Percentiles rank a stretch among this genome's conserved stretches.
These are phyloP conservation scores for Neurospora crassa DNA, from an alignment of 2,329 filamentous ascomycete species.

Conservation along the genomic window DNA sequence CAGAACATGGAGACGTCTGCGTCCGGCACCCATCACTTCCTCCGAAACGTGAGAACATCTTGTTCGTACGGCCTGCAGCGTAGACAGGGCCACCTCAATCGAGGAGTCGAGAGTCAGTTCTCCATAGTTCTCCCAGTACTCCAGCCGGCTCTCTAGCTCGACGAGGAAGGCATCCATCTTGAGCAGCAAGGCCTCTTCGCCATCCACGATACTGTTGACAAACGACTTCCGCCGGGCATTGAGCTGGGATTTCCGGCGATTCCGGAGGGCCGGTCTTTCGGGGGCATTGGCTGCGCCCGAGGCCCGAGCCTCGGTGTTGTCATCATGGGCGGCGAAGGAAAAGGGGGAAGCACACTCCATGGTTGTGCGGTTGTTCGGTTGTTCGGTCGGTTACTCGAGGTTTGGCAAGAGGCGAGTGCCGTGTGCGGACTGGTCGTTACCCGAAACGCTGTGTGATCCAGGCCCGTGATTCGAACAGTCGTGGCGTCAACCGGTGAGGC, in stretches of 20 bases:
- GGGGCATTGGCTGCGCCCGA: constrained; percentile 30
- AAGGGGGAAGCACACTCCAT: constrained; percentile 16
- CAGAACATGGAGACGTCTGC: constrained; percentile 74
- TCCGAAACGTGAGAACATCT: constrained; percentile 85
- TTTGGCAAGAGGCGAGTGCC: not conserved
- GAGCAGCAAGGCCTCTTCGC: constrained; percentile 50
- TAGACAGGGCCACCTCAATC: constrained; percentile 75
- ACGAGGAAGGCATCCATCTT: constrained; percentile 68
- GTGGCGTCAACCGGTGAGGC: not conserved
- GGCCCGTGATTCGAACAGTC: not conserved
- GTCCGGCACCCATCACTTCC: constrained; percentile 79
- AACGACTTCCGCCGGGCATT: constrained; percentile 48
- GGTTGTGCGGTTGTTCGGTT: constrained; percentile 10
- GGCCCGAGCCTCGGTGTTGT: constrained; percentile 25
- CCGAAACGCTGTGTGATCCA: not conserved
- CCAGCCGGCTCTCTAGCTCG: constrained; percentile 77
- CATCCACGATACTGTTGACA: constrained; percentile 51
- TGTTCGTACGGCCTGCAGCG: constrained; percentile 75
- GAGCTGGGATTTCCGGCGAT: constrained; percentile 48
- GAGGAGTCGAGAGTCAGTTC: constrained; percentile 76
- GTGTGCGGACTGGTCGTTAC: not conserved
- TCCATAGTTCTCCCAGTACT: constrained; percentile 80
- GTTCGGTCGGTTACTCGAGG: constrained; percentile 11
- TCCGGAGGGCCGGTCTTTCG: constrained; percentile 22
- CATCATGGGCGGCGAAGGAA: constrained; percentile 19